Evolutionary conservation across 495 filamentous ascomycete species (phyloP), one percentile per base, ranked within the genome.

Genomic region (Poronia punctata): DNA sequence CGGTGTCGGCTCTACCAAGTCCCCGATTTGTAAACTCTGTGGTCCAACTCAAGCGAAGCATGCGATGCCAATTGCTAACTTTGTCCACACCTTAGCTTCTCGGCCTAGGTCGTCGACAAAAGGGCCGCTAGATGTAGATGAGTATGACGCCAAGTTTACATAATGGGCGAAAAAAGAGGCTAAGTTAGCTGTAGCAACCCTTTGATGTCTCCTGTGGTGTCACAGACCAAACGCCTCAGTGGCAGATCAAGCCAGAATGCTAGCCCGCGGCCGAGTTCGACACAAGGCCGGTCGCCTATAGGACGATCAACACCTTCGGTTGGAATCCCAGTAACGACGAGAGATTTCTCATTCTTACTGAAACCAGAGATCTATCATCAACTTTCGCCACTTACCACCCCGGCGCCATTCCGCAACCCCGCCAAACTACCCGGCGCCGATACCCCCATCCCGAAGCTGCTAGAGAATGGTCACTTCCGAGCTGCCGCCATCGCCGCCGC

Each of bases 341-440:
- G 84, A 53, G 84, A 94, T 63, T 82, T 92, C 50, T 78, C 75
- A 32, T 90, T 79, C 61, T 78, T 95, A 42, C 74, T 88, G 14
- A 72, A 79, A 23, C 84, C 86, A 2, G 76, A 82, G 46, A 79
- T 85, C 46, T 96, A 83, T 69, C 90, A 92, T 62, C 77, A 80
- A 2, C 72, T 93, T 20, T 76, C 81, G 2, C 73, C 80, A 0
- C 66, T 76, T 18, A 68, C 79, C 49, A 70, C 84, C 22, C 83
- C 84, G 0, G 60, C 72, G 8, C 66, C 83, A n/a, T 79, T 87
- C 60, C 66, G 71, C 37, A 57, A 64, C 49, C 57, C 68, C 0
- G 17, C 58, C 29, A 52, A 61, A 34, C 67, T 70, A 35, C 68
- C 72, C 5, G 30, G 60, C n/a, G 52, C 70, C 3, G 58, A 67